Conservation (phyloP, 306 rosid genomes). For the Lathyrus aphaca region DNA sequence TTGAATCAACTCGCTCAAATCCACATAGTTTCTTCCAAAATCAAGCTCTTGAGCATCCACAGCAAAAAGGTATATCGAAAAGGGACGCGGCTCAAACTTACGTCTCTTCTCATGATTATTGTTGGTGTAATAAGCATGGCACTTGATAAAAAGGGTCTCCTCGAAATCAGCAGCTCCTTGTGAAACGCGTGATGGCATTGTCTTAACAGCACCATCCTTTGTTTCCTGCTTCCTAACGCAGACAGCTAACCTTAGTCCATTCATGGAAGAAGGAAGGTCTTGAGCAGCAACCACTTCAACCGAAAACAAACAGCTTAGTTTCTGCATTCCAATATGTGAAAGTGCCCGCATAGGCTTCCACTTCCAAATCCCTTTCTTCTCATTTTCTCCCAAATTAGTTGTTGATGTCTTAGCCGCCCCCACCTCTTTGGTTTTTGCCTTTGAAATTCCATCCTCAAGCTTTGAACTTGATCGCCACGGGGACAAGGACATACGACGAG, state of each 20-base stretch:
- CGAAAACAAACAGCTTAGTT: constrained; percentile 81
- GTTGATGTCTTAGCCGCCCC: constrained; percentile 40
- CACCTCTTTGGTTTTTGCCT: constrained; percentile 44
- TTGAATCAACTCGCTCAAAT: constrained; percentile 67
- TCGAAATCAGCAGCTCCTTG: constrained; percentile 97
- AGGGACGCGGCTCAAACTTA: constrained; percentile 85
- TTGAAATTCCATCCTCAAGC: constrained; percentile 45
- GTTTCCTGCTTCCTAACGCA: constrained; percentile 92
- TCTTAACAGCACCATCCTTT: constrained; percentile 89
- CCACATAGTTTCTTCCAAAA: constrained; percentile 74
- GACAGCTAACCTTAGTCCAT: constrained; percentile 80
- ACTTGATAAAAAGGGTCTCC: constrained; percentile 85
- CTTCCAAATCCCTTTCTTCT: constrained; percentile 88
- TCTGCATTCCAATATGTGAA: constrained; percentile 86
- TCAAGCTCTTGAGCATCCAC: constrained; percentile 91
- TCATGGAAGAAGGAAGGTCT: constrained; percentile 93
- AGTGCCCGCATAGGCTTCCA: constrained; percentile 94
- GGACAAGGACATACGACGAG: constrained; percentile 82
- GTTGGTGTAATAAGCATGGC: constrained; percentile 64
- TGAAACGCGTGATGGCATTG: constrained; percentile 91
- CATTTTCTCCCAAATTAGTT: constrained; percentile 37
- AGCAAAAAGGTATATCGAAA: constrained; percentile 75
- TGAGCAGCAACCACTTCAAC: constrained; percentile 84
- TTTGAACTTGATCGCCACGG: constrained; percentile 83
- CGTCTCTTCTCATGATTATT: constrained; percentile 52